phyloP scores from a whole-genome alignment of 129 eudicot genomes.

The Escallonia herrerae region DNA sequence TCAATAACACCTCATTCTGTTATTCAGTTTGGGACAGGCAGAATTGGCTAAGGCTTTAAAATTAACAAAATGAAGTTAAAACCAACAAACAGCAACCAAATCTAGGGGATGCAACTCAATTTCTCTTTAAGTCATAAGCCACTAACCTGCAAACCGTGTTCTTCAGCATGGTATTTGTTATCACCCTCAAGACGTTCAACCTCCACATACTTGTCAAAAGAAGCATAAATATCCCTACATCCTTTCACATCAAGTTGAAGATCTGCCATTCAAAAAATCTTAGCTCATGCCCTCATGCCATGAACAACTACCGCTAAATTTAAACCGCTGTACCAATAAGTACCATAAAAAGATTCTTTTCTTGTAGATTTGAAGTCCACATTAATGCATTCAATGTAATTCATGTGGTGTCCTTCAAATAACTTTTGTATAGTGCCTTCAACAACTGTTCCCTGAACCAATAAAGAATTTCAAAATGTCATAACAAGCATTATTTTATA shows the following conservation, averaged over 20 bases:
- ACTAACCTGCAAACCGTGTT: constrained; percentile 80
- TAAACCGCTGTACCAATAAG: constrained; percentile 2
- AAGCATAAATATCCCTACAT: constrained; percentile 90
- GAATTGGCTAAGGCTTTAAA: too few species aligned
- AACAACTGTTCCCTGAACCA: constrained; percentile 88
- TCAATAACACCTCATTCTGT: too few species aligned
- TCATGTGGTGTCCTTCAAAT: constrained; percentile 98
- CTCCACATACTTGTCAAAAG: constrained; percentile 97
- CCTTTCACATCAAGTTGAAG: constrained; percentile 99
- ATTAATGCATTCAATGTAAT: constrained; percentile 88
- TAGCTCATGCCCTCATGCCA: constrained; percentile 3
- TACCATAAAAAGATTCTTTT: constrained; percentile 97
- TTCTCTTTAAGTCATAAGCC: neutral
- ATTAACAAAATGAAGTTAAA: too few species aligned
- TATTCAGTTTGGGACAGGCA: too few species aligned
- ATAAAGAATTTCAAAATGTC: constrained; percentile 13
- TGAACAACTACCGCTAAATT: neutral
- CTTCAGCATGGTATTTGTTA: constrained; percentile 90
- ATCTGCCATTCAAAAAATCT: constrained; percentile 34
- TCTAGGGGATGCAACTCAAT: too few species aligned
- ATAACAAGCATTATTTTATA: neutral
- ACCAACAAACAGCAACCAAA: too few species aligned
- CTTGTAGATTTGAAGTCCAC: constrained; percentile 94
- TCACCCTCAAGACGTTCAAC: constrained; percentile 98
- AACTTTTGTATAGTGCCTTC: constrained; percentile 96